Evolutionary conservation across 768 basidiomycete genomes (phyloP).

Genomic region (Suillus plorans): DNA sequence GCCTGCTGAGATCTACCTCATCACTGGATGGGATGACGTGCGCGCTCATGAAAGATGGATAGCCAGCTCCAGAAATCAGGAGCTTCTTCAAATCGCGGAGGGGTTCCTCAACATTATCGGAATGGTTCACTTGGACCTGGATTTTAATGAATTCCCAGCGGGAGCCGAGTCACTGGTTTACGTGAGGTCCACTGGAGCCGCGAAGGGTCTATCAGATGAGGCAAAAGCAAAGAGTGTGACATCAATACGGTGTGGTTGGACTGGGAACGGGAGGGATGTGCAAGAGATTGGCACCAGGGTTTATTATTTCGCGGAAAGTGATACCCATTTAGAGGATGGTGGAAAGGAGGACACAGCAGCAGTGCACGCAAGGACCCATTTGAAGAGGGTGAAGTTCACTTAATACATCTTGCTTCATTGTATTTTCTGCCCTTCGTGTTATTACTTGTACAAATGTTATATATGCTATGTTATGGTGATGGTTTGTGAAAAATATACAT

Average conservation of each 20-base stretch:
- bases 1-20: slow-evolving; percentile 32
- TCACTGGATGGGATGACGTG: slow-evolving; percentile 46
- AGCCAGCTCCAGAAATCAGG: slow-evolving; percentile 38
- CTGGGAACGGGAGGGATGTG: slow-evolving; percentile 18
- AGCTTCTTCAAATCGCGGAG: slow-evolving; percentile 31
- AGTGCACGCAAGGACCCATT: slow-evolving; percentile 4
- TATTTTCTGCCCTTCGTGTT: background rate
- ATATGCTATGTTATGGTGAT: background rate
- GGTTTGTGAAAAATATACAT: background rate
- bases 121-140: slow-evolving; percentile 40
- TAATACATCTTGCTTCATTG: background rate
- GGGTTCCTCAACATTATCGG: slow-evolving; percentile 31
- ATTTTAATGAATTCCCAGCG: slow-evolving; percentile 33
- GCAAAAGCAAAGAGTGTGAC: background rate
- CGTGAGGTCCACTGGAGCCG: slow-evolving; percentile 11
- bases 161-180: slow-evolving; percentile 7
- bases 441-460: background rate
- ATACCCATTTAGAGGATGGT: background rate
- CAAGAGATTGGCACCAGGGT: slow-evolving; percentile 6
- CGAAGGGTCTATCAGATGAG: background rate
- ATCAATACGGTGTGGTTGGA: background rate
- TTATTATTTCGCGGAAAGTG: slow-evolving; percentile 14
- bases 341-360: background rate
- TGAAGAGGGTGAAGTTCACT: slow-evolving; percentile 11
- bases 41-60: slow-evolving; percentile 44